phyloP scores from a whole-genome alignment of 129 eudicot genomes.

The Flaveria ramosissima region DNA sequence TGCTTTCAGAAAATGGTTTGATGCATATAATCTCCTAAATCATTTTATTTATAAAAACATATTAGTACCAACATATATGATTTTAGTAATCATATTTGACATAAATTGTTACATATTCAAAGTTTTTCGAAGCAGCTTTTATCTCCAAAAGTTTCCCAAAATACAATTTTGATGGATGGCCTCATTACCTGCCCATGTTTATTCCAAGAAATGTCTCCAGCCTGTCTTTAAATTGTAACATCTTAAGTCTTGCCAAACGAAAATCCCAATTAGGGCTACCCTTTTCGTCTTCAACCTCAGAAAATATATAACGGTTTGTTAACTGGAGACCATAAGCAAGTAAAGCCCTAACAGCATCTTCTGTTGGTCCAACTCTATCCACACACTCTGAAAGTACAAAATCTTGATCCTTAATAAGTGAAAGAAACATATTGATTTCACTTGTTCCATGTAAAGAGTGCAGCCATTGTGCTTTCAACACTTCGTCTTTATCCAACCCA shows the following conservation, averaged over 20 bases:
- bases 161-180: not conserved
- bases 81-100: too few relatives aligned
- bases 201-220: slow-evolving; percentile 94
- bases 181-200: slow-evolving; percentile 92
- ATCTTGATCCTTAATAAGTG: slow-evolving; percentile 70
- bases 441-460: slow-evolving; percentile 61
- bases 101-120: too few relatives aligned
- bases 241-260: slow-evolving; percentile 76
- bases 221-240: slow-evolving; percentile 81
- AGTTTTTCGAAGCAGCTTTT: too few relatives aligned
- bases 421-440: slow-evolving; percentile 62
- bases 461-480: slow-evolving; percentile 89
- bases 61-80: too few relatives aligned
- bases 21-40: slow-evolving; percentile 1
- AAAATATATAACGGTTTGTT: slow-evolving; percentile 62
- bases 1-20: not conserved
- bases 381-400: slow-evolving; percentile 84
- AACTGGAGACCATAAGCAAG: slow-evolving; percentile 70
- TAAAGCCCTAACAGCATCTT: slow-evolving; percentile 68
- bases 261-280: slow-evolving; percentile 59
- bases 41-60: too few relatives aligned
- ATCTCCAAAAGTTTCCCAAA: too few relatives aligned
- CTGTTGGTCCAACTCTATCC: slow-evolving; percentile 80
- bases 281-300: slow-evolving; percentile 48
- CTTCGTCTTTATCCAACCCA: slow-evolving; percentile 74